Base-by-base conservation (phyloP, 169 alveolate species). In the Perkinsus chesapeaki region DNA sequence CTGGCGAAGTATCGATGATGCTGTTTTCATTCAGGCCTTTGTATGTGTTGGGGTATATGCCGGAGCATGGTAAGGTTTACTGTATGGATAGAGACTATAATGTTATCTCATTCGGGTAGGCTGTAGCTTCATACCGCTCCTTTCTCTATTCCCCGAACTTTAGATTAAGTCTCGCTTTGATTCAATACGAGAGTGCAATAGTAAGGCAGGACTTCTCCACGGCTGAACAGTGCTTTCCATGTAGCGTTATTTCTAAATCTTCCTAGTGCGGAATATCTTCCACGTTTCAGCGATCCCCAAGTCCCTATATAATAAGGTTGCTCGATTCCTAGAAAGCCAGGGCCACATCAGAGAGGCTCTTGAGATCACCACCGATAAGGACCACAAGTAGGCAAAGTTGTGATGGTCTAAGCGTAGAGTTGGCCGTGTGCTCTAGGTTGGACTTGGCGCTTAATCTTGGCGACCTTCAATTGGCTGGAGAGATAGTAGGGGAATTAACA, bases 31-130 rank as follows among this genome's bases (percentile, higher is more conserved):
- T 60, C 82, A 60, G 82, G 82, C 82, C 82, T 7, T 23, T 96
- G 39, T 95, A 97, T 91, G 94, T 97, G 91, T 92, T 97, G 39
- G 98, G 98, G 27, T 97, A 97, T 92, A 95, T 96, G 39, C 91
- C 95, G 92, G 98, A 97, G 93, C 95, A 94, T 48, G 96, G 95
- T 39, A 39, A 96, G 92, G 93, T 97, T 38, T 95, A 96, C 94
- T 94, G 96, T 31, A 93, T 95, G 93, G 97, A 96, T 91, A 93
- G 94, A 39, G 96, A 97, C 92, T 95, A 94, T 37, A 95, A 92
- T 90, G 94, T 96, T 73, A 82, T 94, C 91, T 95, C 95, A 73
- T 96, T 95, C 91, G 82, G 82, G 82, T 60, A 60, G 82, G n/a
- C n/a, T n/a, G 82, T 60, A 34, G 3, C 27, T 7, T 60, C 82